Evolutionary conservation across 768 basidiomycete species (phyloP).

Genomic region (Leccinum subgranulosum): DNA sequence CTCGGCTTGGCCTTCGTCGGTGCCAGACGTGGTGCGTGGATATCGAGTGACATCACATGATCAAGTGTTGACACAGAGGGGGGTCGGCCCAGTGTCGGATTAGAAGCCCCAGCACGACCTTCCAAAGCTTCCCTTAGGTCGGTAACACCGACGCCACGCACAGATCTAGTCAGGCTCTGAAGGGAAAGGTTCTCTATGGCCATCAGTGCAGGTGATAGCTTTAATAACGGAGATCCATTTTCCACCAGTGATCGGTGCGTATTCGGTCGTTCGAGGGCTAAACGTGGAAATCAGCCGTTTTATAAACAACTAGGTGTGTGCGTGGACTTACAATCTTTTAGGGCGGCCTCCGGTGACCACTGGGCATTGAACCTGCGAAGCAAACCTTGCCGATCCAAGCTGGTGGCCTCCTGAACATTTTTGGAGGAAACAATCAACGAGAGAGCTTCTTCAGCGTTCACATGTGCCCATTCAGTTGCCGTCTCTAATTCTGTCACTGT

Average conservation of each 20-base stretch:
- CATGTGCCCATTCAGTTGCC: constrained; percentile 31
- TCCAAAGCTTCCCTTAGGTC: constrained; percentile 88
- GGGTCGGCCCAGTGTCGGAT: constrained; percentile 62
- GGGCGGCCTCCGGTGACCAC: constrained; percentile 76
- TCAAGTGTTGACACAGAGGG: constrained; percentile 79
- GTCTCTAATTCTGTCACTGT: constrained; percentile 21
- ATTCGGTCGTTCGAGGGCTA: constrained; percentile 55
- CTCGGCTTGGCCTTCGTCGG: constrained; percentile 54
- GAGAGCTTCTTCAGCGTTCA: constrained; percentile 56
- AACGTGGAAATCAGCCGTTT: constrained; percentile 4
- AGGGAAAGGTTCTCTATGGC: constrained; percentile 88
- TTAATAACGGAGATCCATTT: constrained; percentile 69
- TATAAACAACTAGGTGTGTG: constrained; percentile 11
- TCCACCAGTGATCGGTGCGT: constrained; percentile 64
- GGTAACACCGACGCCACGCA: constrained; percentile 78
- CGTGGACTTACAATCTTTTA: constrained; percentile 65
- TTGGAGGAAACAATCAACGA: constrained; percentile 49
- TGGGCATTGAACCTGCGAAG: constrained; percentile 48
- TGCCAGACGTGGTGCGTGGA: constrained; percentile 38
- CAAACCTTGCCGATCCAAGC: constrained; percentile 56
- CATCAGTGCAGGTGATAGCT: constrained; percentile 84
- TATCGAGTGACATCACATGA: constrained; percentile 52
- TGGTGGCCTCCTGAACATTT: constrained; percentile 60
- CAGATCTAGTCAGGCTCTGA: constrained; percentile 77
- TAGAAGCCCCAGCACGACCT: constrained; percentile 81